These are phyloP conservation scores for Perkinsus olseni DNA, from an alignment of 169 alveolate genomes.

Conservation along the genomic window DNA sequence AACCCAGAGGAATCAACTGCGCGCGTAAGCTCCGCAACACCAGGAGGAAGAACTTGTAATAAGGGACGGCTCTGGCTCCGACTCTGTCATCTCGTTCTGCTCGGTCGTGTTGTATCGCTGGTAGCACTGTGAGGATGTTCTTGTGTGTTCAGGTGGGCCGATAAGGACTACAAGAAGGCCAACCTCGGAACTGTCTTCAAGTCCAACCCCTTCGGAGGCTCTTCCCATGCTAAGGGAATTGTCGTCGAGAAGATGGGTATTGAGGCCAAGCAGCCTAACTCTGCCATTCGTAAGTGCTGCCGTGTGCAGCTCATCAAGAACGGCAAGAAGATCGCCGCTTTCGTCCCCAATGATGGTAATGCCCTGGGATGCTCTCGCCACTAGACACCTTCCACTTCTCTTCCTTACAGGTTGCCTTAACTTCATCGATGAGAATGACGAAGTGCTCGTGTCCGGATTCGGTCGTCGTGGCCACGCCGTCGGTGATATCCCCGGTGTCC, in stretches of 20 bases:
- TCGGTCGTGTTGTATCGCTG: neutral
- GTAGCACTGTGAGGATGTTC: no score
- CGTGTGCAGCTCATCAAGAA: conserved; percentile 97
- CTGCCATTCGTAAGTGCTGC: conserved; percentile 99
- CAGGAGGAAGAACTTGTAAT: conserved; percentile 68
- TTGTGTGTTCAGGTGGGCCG: conserved; percentile 90
- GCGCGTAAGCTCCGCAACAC: conserved; percentile 95
- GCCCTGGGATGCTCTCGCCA: neutral
- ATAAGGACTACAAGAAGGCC: conserved; percentile 92
- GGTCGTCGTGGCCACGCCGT: conserved; percentile 99
- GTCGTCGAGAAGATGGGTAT: conserved; percentile 98
- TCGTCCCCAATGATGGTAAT: conserved; percentile 93
- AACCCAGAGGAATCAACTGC: conserved; percentile 95
- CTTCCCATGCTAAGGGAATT: conserved; percentile 98
- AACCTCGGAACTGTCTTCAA: conserved; percentile 91
- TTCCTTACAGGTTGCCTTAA: conserved; percentile 79
- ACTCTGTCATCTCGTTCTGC: neutral
- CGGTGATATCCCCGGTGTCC: conserved; percentile 99
- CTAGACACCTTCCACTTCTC: neutral
- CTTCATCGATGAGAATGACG: conserved; percentile 99
- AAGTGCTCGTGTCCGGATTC: conserved; percentile 96
- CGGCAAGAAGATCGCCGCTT: conserved; percentile 97
- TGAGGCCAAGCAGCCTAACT: conserved; percentile 99
- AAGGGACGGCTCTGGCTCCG: neutral
- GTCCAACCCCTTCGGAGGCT: conserved; percentile 95